A percentile compares a stretch with the other conserved stretches of the same genome.
Evolutionary conservation across 139 green algal species (phyloP).

Genomic region (Picochlorum sp.): DNA sequence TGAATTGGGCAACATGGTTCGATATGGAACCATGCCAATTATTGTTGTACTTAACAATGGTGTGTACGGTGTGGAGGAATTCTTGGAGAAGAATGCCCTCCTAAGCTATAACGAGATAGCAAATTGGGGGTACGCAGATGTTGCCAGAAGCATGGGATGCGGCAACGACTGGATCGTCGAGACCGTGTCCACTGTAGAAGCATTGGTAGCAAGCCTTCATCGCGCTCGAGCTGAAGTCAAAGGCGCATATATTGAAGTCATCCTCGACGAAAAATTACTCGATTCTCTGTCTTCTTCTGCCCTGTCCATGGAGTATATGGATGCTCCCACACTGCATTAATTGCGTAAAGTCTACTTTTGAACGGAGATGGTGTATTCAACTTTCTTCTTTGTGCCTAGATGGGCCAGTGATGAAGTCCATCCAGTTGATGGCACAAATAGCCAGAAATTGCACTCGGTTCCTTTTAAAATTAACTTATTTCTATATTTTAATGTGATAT

Average conservation of each 20-base stretch:
- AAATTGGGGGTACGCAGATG: conserved; percentile 4
- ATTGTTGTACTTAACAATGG: conserved; percentile 8
- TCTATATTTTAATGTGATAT: no score
- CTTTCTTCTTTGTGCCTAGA: no score
- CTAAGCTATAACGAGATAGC: background rate
- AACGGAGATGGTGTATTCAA: no score
- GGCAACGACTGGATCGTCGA: background rate
- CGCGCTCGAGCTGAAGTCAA: background rate
- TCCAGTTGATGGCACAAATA: no score
- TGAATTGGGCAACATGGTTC: conserved; percentile 3
- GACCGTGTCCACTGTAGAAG: background rate
- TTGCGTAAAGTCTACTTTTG: no score
- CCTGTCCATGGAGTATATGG: conserved; percentile 1
- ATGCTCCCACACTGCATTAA: background rate
- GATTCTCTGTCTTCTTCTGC: conserved; percentile 3
- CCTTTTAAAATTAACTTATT: no score
- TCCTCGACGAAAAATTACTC: background rate
- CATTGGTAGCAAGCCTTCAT: background rate
- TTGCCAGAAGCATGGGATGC: conserved; percentile 1
- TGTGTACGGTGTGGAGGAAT: conserved; percentile 6
- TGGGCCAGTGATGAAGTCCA: no score
- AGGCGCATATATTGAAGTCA: conserved; percentile 10
- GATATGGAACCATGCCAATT: background rate
- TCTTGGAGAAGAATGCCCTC: conserved; percentile 8
- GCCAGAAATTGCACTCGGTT: no score